Evolutionary conservation across 257 asterid species (phyloP).

Genomic region (Anisodus tanguticus): DNA sequence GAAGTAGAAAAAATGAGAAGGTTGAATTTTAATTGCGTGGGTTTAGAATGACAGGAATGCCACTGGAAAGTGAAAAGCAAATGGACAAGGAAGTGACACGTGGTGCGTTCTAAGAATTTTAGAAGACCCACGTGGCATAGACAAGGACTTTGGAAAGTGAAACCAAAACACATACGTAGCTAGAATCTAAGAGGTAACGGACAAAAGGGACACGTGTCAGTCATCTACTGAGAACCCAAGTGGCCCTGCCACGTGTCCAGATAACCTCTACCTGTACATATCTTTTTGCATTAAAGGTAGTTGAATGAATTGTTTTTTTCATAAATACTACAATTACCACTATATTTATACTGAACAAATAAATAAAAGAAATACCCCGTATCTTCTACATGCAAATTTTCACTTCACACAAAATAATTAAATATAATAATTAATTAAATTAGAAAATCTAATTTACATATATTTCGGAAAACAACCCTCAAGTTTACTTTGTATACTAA

Average conservation of each 20-base stretch:
- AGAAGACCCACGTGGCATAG: constrained; percentile 52
- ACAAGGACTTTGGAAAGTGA: constrained; percentile 36
- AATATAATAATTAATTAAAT: too few species aligned
- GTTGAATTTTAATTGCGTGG: background rate
- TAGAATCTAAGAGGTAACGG: background rate
- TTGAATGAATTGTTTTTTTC: background rate
- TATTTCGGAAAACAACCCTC: too few species aligned
- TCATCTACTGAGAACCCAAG: background rate
- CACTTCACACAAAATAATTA: too few species aligned
- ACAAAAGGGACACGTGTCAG: constrained; percentile 17
- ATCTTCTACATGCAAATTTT: background rate
- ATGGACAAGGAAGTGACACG: constrained; percentile 45
- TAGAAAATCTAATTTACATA: too few species aligned
- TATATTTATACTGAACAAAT: too few species aligned
- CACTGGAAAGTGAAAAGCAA: constrained; percentile 40
- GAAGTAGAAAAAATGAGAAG: background rate
- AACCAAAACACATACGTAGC: constrained; percentile 29
- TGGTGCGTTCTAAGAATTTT: constrained; percentile 27
- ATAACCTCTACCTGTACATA: background rate
- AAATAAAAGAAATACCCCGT: too few species aligned
- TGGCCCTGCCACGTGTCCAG: background rate
- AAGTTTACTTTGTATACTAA: too few species aligned
- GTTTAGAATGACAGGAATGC: constrained; percentile 45
- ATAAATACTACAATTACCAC: background rate
- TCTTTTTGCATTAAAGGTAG: too few species aligned